A percentile compares a stretch with the other conserved stretches of the same genome.
Conservation (phyloP, 1,284 basidiomycete species). For the Leccinum subrobustum region DNA sequence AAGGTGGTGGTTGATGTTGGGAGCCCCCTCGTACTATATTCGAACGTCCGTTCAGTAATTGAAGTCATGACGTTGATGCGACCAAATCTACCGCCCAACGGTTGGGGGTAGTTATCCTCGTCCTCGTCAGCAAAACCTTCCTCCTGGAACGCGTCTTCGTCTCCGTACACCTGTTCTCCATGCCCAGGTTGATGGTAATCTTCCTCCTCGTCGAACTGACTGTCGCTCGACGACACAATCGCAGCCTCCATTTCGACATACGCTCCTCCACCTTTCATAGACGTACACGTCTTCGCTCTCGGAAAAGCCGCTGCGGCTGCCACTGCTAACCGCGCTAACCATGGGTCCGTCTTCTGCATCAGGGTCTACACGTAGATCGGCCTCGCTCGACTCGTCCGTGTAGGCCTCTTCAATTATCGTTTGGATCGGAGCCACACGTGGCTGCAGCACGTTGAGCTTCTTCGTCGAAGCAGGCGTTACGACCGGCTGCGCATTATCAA, state of each 20-base stretch:
- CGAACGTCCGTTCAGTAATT: constrained; percentile 89
- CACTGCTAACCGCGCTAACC: constrained; percentile 26
- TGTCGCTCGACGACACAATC: constrained; percentile 35
- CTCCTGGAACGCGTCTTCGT: constrained; percentile 27
- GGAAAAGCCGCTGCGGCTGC: constrained; percentile 33
- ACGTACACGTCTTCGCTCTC: constrained; percentile 34
- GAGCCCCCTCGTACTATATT: constrained; percentile 63
- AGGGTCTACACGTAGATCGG: constrained; percentile 22
- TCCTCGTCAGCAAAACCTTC: constrained; percentile 32
- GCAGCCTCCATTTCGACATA: constrained; percentile 34
- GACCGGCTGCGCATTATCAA: constrained; percentile 39
- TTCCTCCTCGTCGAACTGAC: constrained; percentile 34
- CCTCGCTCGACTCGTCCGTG: constrained; percentile 35
- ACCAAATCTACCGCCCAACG: constrained; percentile 72
- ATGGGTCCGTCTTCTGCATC: constrained; percentile 28
- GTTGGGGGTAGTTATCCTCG: constrained; percentile 39
- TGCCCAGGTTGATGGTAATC: constrained; percentile 28
- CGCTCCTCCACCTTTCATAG: constrained; percentile 30
- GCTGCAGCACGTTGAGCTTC: constrained; percentile 24
- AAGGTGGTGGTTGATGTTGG: constrained; percentile 32
- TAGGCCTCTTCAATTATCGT: constrained; percentile 28
- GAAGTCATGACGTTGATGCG: constrained; percentile 90
- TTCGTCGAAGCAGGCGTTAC: constrained; percentile 22
- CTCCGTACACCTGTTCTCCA: constrained; percentile 20
- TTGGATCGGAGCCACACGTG: constrained; percentile 20